phyloP scores from a whole-genome alignment of 306 rosid genomes.

The Psophocarpus tetragonolobus region DNA sequence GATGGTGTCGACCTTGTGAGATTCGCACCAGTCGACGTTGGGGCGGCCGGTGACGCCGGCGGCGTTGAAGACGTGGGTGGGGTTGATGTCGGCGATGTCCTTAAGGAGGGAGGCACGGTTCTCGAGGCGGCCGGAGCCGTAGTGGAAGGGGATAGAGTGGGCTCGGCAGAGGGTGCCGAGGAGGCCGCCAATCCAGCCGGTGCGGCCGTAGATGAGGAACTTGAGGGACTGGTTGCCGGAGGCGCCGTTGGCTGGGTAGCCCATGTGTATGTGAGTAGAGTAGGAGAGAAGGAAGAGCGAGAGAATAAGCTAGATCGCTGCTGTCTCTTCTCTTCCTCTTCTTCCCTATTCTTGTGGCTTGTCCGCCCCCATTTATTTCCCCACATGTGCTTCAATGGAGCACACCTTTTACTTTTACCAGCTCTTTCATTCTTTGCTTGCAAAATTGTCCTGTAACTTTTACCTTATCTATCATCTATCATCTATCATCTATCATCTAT shows the following conservation, averaged over 20 bases:
- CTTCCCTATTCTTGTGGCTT: neutral
- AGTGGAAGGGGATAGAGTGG: constrained; percentile 53
- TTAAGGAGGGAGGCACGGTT: constrained; percentile 61
- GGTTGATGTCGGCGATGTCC: constrained; percentile 57
- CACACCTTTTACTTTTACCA: neutral
- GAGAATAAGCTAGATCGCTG: neutral
- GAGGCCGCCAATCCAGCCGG: constrained; percentile 93
- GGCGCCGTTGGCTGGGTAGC: constrained; percentile 54
- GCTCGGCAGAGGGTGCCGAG: constrained; percentile 62
- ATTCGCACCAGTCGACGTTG: constrained; percentile 95
- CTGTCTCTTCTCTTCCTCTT: neutral
- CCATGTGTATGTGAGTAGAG: constrained; percentile 34
- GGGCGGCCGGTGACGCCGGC: constrained; percentile 96
- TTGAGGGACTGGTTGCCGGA: constrained; percentile 42
- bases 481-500: too few relatives aligned
- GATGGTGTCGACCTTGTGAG: constrained; percentile 86
- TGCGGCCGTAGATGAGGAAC: constrained; percentile 81
- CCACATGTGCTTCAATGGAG: neutral
- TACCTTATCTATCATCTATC: too few relatives aligned
- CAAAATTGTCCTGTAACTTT: neutral
- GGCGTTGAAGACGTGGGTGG: constrained; percentile 87
- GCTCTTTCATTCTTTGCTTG: neutral
- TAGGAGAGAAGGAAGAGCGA: neutral
- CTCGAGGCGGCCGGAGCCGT: constrained; percentile 85
- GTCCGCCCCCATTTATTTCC: neutral